Percentiles rank a stretch among this genome's conserved stretches.
These are phyloP conservation scores for Tricholoma matsutake DNA, from an alignment of 768 basidiomycete species.

Conservation along the genomic window DNA sequence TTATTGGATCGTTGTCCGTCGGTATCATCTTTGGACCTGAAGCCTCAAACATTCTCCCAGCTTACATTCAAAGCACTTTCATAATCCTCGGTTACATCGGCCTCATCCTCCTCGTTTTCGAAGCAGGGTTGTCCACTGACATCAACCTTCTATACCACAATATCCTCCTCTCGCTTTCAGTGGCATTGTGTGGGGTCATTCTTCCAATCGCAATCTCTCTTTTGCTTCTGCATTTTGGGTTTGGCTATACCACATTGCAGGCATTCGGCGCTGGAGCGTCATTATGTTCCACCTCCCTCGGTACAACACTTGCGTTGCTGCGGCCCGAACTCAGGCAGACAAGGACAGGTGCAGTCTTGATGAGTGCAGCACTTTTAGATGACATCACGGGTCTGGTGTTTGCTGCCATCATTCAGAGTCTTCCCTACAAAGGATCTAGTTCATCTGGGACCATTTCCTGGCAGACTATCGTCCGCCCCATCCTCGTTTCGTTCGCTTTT, in stretches of 20 bases:
- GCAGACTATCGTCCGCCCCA: constrained; percentile 46
- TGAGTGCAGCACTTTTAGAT: constrained; percentile 63
- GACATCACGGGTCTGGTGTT: constrained; percentile 63
- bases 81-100: constrained; percentile 42
- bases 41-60: constrained; percentile 40
- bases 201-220: constrained; percentile 50
- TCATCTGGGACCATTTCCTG: constrained; percentile 18
- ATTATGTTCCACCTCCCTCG: constrained; percentile 60
- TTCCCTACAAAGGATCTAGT: constrained; percentile 24
- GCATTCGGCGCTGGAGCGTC: constrained; percentile 63
- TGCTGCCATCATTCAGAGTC: constrained; percentile 46
- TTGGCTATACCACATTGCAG: constrained; percentile 39
- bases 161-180: constrained; percentile 43
- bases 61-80: constrained; percentile 40
- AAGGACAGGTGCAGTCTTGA: constrained; percentile 52
- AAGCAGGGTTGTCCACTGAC: constrained; percentile 58
- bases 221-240: constrained; percentile 40
- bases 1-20: constrained; percentile 51
- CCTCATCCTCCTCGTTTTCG: constrained; percentile 51
- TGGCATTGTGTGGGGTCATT: constrained; percentile 50
- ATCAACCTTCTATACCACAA: constrained; percentile 42
- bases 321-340: constrained; percentile 45
- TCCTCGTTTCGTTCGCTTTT: constrained; percentile 54
- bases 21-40: constrained; percentile 57
- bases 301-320: constrained; percentile 63